Conservation (phyloP, 2,329 filamentous ascomycete species). For the Lomentospora prolificans region DNA sequence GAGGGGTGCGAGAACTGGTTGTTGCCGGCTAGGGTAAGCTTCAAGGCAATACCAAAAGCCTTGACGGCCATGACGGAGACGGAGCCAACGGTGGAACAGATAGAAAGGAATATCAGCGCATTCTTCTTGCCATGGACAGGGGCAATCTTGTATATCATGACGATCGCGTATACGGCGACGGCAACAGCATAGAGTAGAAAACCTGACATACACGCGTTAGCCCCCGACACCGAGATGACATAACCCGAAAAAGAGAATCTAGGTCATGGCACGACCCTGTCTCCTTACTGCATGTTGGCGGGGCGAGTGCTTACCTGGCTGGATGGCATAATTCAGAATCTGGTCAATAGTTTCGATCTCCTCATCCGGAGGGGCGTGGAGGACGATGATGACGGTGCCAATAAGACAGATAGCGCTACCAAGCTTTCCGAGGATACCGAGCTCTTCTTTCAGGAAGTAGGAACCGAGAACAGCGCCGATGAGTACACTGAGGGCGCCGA, state of each 20-base stretch:
- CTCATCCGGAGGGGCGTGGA: conserved; percentile 91
- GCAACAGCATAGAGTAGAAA: conserved; percentile 79
- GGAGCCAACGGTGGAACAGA: conserved; percentile 93
- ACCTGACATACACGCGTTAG: conserved; percentile 37
- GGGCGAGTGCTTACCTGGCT: conserved; percentile 74
- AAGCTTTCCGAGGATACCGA: conserved; percentile 85
- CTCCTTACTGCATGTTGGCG: too few species aligned
- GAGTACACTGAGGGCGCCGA: conserved; percentile 87
- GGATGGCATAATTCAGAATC: conserved; percentile 81
- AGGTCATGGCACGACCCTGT: too few species aligned
- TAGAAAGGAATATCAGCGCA: conserved; percentile 90
- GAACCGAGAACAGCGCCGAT: conserved; percentile 92
- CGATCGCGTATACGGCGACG: conserved; percentile 71
- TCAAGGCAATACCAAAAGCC: conserved; percentile 94
- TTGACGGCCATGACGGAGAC: conserved; percentile 99
- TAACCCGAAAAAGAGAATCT: too few species aligned
- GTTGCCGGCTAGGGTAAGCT: conserved; percentile 83
- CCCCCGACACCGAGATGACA: too few species aligned
- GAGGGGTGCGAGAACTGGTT: conserved; percentile 94
- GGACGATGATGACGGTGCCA: conserved; percentile 91
- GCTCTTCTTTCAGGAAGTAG: conserved; percentile 83
- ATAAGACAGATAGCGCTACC: conserved; percentile 95
- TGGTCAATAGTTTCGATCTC: conserved; percentile 86
- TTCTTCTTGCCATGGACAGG: conserved; percentile 90
- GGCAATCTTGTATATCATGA: conserved; percentile 95